phyloP scores from a whole-genome alignment of 1,284 basidiomycete species.

The Pisolithus thermaeus region DNA sequence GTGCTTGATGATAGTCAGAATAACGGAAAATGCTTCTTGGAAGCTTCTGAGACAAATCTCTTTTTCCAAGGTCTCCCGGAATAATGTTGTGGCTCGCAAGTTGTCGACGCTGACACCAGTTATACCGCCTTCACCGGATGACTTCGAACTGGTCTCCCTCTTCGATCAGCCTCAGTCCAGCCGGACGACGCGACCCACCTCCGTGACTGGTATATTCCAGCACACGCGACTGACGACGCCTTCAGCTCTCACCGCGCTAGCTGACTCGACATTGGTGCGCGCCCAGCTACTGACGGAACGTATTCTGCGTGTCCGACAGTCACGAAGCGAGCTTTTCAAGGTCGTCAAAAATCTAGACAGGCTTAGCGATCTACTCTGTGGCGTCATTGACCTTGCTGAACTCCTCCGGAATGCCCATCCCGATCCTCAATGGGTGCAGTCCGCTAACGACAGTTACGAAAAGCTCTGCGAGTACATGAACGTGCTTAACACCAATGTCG shows the following conservation, averaged over 20 bases:
- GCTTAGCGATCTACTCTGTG: slow-evolving; percentile 91
- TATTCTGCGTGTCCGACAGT: slow-evolving; percentile 60
- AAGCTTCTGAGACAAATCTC: slow-evolving; percentile 34
- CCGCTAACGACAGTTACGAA: slow-evolving; percentile 87
- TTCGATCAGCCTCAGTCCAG: slow-evolving; percentile 58
- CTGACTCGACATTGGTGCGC: slow-evolving; percentile 66
- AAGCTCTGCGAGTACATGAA: slow-evolving; percentile 97
- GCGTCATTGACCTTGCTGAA: slow-evolving; percentile 95
- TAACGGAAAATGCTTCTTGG: slow-evolving; percentile 38
- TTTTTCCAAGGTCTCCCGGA: slow-evolving; percentile 38
- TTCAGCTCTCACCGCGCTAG: slow-evolving; percentile 54
- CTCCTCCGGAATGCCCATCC: slow-evolving; percentile 92
- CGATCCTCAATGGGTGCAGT: slow-evolving; percentile 74
- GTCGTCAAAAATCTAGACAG: slow-evolving; percentile 94
- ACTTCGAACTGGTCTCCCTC: slow-evolving; percentile 57
- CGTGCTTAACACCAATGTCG: slow-evolving; percentile 92
- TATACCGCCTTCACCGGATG: slow-evolving; percentile 56
- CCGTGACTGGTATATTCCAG: slow-evolving; percentile 68
- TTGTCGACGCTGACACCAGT: slow-evolving; percentile 24
- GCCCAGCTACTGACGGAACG: slow-evolving; percentile 72
- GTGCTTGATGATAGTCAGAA: slow-evolving; percentile 47
- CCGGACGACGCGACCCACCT: slow-evolving; percentile 34
- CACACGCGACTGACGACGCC: slow-evolving; percentile 61
- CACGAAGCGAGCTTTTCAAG: slow-evolving; percentile 66
- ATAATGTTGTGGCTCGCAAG: slow-evolving; percentile 18